phyloP scores from a whole-genome alignment of 208 protist species.

The Leishmania amazonensis region DNA sequence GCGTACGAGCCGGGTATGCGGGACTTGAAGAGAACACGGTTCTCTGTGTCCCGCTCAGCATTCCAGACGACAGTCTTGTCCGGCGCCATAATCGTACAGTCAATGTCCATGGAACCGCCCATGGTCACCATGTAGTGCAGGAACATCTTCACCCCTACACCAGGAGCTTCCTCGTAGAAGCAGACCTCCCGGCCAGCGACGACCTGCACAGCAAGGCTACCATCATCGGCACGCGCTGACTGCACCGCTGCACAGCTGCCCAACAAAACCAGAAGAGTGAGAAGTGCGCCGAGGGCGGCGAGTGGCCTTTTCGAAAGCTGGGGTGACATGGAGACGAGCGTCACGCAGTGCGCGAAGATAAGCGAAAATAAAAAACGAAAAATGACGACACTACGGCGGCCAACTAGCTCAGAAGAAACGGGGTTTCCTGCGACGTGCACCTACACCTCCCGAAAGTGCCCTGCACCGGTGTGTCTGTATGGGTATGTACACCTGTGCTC shows the following conservation, averaged over 20 bases:
- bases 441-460: not conserved
- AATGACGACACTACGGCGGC: not conserved
- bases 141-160: slow-evolving; percentile 57
- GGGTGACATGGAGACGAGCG: not conserved
- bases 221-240: slow-evolving; percentile 40
- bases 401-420: no score
- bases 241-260: slow-evolving; percentile 1
- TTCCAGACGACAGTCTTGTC: slow-evolving; percentile 65
- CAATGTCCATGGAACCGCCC: slow-evolving; percentile 86
- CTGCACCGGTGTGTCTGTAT: not conserved
- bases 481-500: not conserved
- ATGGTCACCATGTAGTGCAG: slow-evolving; percentile 79
- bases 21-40: slow-evolving; percentile 85
- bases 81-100: slow-evolving; percentile 52
- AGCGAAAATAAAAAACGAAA: not conserved
- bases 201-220: slow-evolving; percentile 57
- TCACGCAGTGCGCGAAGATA: not conserved
- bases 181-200: slow-evolving; percentile 58
- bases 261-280: slow-evolving; percentile 30
- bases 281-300: not conserved
- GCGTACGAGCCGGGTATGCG: slow-evolving; percentile 50
- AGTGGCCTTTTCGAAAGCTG: not conserved
- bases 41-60: slow-evolving; percentile 50
- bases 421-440: not conserved
- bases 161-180: slow-evolving; percentile 76